A percentile compares a stretch with the other conserved stretches of the same genome.
These are phyloP conservation scores for Exobasidium rhododendri DNA, from an alignment of 1,284 basidiomycete genomes.

Conservation along the genomic window DNA sequence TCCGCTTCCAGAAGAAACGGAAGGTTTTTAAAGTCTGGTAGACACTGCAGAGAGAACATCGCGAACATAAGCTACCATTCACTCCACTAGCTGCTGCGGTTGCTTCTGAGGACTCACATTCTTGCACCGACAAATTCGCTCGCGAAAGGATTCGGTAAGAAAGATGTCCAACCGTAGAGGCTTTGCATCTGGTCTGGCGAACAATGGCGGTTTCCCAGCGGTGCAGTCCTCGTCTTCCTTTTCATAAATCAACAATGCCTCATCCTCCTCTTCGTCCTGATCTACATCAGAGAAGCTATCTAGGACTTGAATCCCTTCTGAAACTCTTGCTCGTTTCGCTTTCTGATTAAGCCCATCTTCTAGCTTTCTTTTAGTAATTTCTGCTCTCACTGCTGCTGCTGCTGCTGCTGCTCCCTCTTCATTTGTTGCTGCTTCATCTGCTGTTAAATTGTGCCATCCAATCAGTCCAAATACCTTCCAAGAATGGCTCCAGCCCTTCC, in stretches of 20 bases:
- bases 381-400: no score
- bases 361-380: background rate
- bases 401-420: background rate
- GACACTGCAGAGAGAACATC: conserved; percentile 27
- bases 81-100: conserved; percentile 17
- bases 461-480: conserved; percentile 4
- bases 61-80: background rate
- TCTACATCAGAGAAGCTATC: background rate
- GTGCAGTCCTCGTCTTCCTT: background rate
- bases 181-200: background rate
- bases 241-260: background rate
- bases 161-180: conserved; percentile 14
- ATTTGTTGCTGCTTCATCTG: background rate
- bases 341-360: background rate
- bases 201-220: background rate
- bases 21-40: conserved; percentile 28
- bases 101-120: conserved; percentile 35
- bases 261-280: background rate
- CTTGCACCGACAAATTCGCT: conserved; percentile 52
- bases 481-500: conserved; percentile 1
- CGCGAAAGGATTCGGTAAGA: conserved; percentile 37
- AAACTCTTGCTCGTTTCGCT: background rate
- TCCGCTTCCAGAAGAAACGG: conserved; percentile 55
- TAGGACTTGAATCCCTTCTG: background rate
- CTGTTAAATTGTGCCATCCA: background rate